A percentile compares a stretch with the other conserved stretches of the same genome.
These are phyloP conservation scores for Chalciporus sphaerocephalus DNA, from an alignment of 768 basidiomycete species.

Conservation along the genomic window DNA sequence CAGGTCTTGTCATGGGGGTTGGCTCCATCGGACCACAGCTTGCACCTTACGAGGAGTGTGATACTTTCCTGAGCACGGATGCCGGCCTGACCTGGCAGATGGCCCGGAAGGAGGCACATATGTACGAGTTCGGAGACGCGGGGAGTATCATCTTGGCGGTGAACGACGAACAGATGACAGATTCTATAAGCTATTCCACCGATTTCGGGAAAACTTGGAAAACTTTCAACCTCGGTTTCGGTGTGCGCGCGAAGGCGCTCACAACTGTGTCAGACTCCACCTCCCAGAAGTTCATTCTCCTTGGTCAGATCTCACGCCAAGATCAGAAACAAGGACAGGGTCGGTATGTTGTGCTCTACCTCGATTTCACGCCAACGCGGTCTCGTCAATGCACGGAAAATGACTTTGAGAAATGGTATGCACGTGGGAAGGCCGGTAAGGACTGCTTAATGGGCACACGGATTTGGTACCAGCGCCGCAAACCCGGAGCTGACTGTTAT, in stretches of 20 bases:
- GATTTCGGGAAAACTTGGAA: slow-evolving; percentile 83
- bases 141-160: slow-evolving; percentile 77
- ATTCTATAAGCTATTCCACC: slow-evolving; percentile 69
- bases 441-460: slow-evolving; percentile 92
- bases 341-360: slow-evolving; percentile 65
- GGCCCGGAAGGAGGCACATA: slow-evolving; percentile 70
- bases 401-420: slow-evolving; percentile 91
- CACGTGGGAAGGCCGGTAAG: slow-evolving; percentile 52
- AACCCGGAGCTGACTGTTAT: slow-evolving; percentile 78
- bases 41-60: slow-evolving; percentile 74
- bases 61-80: slow-evolving; percentile 91
- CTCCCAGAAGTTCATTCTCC: slow-evolving; percentile 90
- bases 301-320: slow-evolving; percentile 67
- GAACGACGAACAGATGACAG: slow-evolving; percentile 78
- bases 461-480: slow-evolving; percentile 94
- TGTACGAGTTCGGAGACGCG: slow-evolving; percentile 94
- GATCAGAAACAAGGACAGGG: slow-evolving; percentile 52
- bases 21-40: slow-evolving; percentile 76
- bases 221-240: slow-evolving; percentile 63
- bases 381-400: slow-evolving; percentile 59
- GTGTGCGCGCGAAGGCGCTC: slow-evolving; percentile 68
- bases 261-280: slow-evolving; percentile 93
- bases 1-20: slow-evolving; percentile 95
- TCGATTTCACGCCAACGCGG: slow-evolving; percentile 77
- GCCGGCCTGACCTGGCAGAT: slow-evolving; percentile 85